Conservation (phyloP, 2,329 filamentous ascomycete genomes). For the Penicillium sp. region DNA sequence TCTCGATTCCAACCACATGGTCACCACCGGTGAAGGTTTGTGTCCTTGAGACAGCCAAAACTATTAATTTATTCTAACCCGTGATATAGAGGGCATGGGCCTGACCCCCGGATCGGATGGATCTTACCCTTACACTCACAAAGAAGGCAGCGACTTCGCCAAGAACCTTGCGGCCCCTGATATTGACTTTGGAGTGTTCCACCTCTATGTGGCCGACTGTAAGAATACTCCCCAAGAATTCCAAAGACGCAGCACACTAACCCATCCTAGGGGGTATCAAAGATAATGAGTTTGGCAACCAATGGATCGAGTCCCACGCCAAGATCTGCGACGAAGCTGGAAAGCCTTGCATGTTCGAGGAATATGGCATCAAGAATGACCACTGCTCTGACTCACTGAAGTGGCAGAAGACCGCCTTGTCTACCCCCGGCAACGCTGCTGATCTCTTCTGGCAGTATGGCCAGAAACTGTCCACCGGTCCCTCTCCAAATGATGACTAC, state of each 20-base stretch:
- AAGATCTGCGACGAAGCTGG: background rate
- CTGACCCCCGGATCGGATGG: background rate
- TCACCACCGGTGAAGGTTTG: background rate
- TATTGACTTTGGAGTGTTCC: background rate
- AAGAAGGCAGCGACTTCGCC: background rate
- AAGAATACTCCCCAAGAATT: background rate
- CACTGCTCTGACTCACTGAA: background rate
- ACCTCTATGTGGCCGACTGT: background rate
- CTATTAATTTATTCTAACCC: background rate
- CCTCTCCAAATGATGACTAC: background rate
- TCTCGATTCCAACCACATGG: background rate
- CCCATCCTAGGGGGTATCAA: background rate
- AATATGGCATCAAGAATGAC: background rate
- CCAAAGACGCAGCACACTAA: background rate
- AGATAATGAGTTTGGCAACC: background rate
- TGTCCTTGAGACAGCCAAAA: background rate
- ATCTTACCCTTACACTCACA: background rate
- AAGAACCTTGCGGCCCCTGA: background rate
- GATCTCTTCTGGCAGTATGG: background rate
- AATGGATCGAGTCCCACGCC: background rate
- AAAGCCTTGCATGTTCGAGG: background rate
- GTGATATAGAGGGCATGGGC: background rate
- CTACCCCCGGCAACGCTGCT: background rate
- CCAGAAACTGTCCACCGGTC: background rate
- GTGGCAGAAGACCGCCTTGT: background rate